Evolutionary conservation across 495 filamentous ascomycete species (phyloP).

Genomic region (Xylaria scruposa): DNA sequence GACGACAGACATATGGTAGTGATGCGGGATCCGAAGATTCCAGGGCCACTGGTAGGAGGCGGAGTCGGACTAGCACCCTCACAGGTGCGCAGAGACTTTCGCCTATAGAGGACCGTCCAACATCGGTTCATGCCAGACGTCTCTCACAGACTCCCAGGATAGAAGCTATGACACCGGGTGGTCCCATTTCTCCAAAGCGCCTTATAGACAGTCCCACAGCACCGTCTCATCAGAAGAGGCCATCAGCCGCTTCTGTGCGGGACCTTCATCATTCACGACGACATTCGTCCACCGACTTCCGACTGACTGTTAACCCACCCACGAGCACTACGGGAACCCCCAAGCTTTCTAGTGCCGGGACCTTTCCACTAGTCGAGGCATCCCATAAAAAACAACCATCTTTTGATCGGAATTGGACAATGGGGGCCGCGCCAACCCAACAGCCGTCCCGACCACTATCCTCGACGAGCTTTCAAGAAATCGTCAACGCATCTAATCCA

Average conservation of each 20-base stretch:
- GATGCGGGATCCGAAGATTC: constrained; percentile 59
- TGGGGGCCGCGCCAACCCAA: constrained; percentile 59
- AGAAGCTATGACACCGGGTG: constrained; percentile 45
- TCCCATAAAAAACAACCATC: constrained; percentile 82
- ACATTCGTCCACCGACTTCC: constrained; percentile 83
- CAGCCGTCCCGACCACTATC: constrained; percentile 50
- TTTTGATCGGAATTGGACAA: constrained; percentile 89
- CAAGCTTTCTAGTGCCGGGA: constrained; percentile 42
- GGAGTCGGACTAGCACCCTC: constrained; percentile 64
- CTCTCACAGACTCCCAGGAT: constrained; percentile 52
- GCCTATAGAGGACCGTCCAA: constrained; percentile 44
- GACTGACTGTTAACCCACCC: constrained; percentile 44
- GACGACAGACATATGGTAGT: constrained; percentile 59
- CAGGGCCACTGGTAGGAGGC: constrained; percentile 39
- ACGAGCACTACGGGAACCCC: constrained; percentile 41
- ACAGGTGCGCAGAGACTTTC: constrained; percentile 77
- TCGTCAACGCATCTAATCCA: constrained; percentile 37
- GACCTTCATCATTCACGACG: constrained; percentile 84
- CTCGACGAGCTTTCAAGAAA: constrained; percentile 54
- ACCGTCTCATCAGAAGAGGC: constrained; percentile 55
- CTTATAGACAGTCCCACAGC: constrained; percentile 63
- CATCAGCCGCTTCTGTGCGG: constrained; percentile 85
- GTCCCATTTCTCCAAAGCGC: constrained; percentile 52
- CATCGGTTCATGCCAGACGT: constrained; percentile 50
- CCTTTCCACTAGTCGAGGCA: constrained; percentile 44